A percentile compares a stretch with the other conserved stretches of the same genome.
These are phyloP conservation scores for Stemphylium beticola DNA, from an alignment of 2,329 filamentous ascomycete genomes.

Conservation along the genomic window DNA sequence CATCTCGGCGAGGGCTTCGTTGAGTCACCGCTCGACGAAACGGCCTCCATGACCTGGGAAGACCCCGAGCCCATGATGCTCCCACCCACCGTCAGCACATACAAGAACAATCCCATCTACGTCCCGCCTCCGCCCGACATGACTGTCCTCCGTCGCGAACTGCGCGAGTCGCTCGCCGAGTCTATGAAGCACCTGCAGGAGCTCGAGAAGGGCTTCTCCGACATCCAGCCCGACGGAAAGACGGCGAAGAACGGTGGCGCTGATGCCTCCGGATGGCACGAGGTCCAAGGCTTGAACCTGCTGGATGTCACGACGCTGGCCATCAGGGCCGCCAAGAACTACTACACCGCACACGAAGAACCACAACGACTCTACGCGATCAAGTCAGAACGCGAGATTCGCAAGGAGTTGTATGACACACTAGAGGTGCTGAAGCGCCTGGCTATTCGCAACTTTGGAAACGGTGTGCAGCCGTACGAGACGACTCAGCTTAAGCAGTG, in stretches of 20 bases:
- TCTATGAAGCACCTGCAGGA: conserved; percentile 72
- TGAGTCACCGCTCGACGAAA: conserved; percentile 62
- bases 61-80: conserved; percentile 79
- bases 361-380: conserved; percentile 85
- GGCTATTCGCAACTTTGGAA: conserved; percentile 84
- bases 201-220: conserved; percentile 51
- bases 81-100: conserved; percentile 96
- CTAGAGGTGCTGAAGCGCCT: conserved; percentile 92
- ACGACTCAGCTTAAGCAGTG: conserved; percentile 76
- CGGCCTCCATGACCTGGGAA: conserved; percentile 57
- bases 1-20: conserved; percentile 50
- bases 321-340: conserved; percentile 94
- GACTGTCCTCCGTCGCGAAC: conserved; percentile 73
- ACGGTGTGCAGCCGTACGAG: conserved; percentile 81
- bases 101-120: conserved; percentile 81
- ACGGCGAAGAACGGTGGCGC: conserved; percentile 16
- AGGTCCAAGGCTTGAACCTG: conserved; percentile 89
- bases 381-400: conserved; percentile 83
- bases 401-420: conserved; percentile 81
- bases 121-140: conserved; percentile 85
- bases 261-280: conserved; percentile 72
- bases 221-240: conserved; percentile 10
- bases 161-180: conserved; percentile 71
- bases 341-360: conserved; percentile 91
- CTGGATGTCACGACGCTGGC: conserved; percentile 92